Base-by-base conservation (phyloP, 2,329 filamentous ascomycete species). In the Dryadomyces quercus-mongolicae region DNA sequence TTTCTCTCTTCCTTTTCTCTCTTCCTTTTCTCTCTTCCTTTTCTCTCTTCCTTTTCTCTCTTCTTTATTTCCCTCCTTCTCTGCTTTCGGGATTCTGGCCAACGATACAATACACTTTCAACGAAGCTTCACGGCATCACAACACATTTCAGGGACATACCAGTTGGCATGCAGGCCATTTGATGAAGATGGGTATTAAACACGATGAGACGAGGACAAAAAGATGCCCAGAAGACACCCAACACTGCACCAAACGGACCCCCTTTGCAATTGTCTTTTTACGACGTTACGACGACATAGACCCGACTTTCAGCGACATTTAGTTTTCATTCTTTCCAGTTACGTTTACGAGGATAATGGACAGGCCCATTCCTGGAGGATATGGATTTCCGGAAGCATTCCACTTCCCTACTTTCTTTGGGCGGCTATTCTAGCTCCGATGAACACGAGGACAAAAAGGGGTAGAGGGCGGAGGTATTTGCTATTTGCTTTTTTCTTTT, bases 101-200 rank as follows among this genome's bases (percentile, higher is more conserved):
- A 40, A 55, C 20, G 52, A 57, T 59, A 59, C 50, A 56, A 61
- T 67, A 67, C 62, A 65, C 56, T 63, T 63, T 62, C 56, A 56
- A 49, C 34, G 62, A 62, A 60, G 67, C 67, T 69, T 68, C 66
- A 64, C 67, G 66, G 67, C 67, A 59, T 52, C 48, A 55, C 53
- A 47, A 54, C 58, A 55, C 60, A 31, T 55, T 56, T 25, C 18
- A 51, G 47, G 16, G 59, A 57, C 53, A 54, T 57, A 57, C 62
- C 56, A 42, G 58, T 57, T 56, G 56, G 55, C 40, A 55, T 53
- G 51, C 52, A 48, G 34, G 50, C 22, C 38, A 49, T 36, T 36
- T 22, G 16, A 21, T 3, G n/a, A 21, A 52, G 34, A 46, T 22
- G 25, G 51, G 42, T 7, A 18, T 9, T 31, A 5, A 25, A n/a